Conservation (phyloP, 805 yeast genomes). For the Saccharomycopsis sp. region DNA sequence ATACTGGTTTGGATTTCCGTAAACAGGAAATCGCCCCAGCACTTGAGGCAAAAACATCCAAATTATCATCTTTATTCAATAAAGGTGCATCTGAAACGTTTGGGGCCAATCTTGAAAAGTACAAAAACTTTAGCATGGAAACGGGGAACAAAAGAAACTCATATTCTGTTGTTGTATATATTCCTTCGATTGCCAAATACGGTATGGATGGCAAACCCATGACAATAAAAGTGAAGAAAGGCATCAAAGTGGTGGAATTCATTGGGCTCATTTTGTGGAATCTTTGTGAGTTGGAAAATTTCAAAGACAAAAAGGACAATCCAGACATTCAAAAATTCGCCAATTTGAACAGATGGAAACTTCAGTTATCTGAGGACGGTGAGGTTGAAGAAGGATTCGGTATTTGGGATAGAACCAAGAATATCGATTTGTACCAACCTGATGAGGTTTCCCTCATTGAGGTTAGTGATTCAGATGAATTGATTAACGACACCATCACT, state of each 20-base stretch:
- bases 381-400: conserved; percentile 91
- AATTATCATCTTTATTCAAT: no score
- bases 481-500: conserved; percentile 40
- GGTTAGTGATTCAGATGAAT: conserved; percentile 40
- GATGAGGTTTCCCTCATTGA: conserved; percentile 73
- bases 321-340: no score
- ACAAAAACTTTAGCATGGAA: no score
- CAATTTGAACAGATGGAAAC: conserved; percentile 64
- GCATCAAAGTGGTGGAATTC: conserved; percentile 41
- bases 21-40: no score
- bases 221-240: conserved; percentile 26
- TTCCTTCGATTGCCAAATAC: conserved; percentile 23
- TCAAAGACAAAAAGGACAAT: conserved; percentile 2
- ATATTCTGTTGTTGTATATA: conserved; percentile 19
- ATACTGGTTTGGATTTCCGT: no score
- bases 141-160: no score
- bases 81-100: no score
- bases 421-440: conserved; percentile 62
- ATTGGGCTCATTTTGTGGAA: conserved; percentile 43
- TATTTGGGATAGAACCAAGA: conserved; percentile 60
- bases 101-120: no score
- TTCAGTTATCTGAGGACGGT: conserved; percentile 83
- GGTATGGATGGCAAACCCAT: conserved; percentile 18
- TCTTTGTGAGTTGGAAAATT: conserved; percentile 10
- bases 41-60: no score